Evolutionary conservation across 2,329 filamentous ascomycete genomes (phyloP).

Genomic region (Pseudogymnoascus sp.): DNA sequence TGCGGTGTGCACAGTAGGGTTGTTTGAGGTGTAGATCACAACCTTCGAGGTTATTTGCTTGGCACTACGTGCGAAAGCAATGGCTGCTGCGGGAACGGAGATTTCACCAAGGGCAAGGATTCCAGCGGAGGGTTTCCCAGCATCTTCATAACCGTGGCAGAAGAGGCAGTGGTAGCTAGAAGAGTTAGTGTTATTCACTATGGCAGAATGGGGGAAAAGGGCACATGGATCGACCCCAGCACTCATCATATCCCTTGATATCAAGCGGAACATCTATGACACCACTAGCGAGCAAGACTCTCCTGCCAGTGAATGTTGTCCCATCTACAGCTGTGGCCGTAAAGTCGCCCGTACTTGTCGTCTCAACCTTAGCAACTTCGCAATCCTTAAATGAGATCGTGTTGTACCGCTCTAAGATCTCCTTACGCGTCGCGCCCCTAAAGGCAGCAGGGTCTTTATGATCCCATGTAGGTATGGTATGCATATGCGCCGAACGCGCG

Average conservation of each 20-base stretch:
- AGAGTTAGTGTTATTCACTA: no score
- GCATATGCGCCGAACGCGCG: slow-evolving; percentile 34
- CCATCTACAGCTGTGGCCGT: slow-evolving; percentile 35
- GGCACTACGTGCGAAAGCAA: slow-evolving; percentile 37
- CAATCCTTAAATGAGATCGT: slow-evolving; percentile 26
- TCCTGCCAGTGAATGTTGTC: slow-evolving; percentile 37
- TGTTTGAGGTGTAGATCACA: slow-evolving; percentile 44
- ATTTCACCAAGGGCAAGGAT: slow-evolving; percentile 36
- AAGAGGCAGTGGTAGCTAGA: slow-evolving; percentile 6
- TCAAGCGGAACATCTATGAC: slow-evolving; percentile 41
- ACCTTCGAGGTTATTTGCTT: slow-evolving; percentile 34
- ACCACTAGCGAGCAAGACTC: slow-evolving; percentile 47
- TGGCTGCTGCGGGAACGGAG: slow-evolving; percentile 25
- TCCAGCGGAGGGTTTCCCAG: slow-evolving; percentile 36
- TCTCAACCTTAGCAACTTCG: slow-evolving; percentile 3
- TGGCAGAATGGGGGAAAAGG: not conserved
- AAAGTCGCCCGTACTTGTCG: slow-evolving; percentile 24
- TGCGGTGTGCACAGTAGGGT: slow-evolving; percentile 12
- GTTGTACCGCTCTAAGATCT: slow-evolving; percentile 30
- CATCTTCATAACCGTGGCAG: slow-evolving; percentile 43
- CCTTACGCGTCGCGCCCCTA: slow-evolving; percentile 26
- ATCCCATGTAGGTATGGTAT: slow-evolving; percentile 33
- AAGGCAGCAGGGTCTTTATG: slow-evolving; percentile 27
- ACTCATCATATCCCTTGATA: slow-evolving; percentile 45
- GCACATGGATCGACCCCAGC: slow-evolving; percentile 35